Conservation (phyloP, 352 stramenopile genomes). For the Globisporangium nunn region DNA sequence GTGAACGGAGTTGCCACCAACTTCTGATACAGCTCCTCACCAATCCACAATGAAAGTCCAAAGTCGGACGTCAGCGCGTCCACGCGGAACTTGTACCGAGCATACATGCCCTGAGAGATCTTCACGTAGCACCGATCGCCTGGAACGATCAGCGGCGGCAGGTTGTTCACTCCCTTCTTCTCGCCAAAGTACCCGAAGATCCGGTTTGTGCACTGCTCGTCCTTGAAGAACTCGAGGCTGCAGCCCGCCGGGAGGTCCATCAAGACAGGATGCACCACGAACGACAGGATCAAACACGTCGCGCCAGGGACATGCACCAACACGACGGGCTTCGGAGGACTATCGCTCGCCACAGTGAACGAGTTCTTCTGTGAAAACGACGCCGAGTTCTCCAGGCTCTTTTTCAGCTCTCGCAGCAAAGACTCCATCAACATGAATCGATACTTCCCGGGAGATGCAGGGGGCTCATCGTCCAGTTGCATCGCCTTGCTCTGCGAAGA, state of each 20-base stretch:
- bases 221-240: conserved; percentile 64
- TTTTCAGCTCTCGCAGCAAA: conserved; percentile 44
- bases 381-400: conserved; percentile 38
- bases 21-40: conserved; percentile 59
- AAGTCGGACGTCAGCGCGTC: conserved; percentile 62
- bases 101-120: conserved; percentile 52
- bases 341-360: conserved; percentile 63
- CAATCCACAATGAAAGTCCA: conserved; percentile 66
- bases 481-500: conserved; percentile 23
- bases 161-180: conserved; percentile 57
- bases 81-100: conserved; percentile 77
- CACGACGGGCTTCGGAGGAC: conserved; percentile 52
- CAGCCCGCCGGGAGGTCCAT: conserved; percentile 71
- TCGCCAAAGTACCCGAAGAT: conserved; percentile 76
- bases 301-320: conserved; percentile 53
- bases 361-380: conserved; percentile 39
- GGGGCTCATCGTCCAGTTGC: conserved; percentile 23
- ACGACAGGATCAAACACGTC: conserved; percentile 71
- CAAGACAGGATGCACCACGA: conserved; percentile 65
- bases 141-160: conserved; percentile 51
- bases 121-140: conserved; percentile 62
- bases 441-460: conserved; percentile 34
- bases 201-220: conserved; percentile 49
- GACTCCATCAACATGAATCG: conserved; percentile 59
- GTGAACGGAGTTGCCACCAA: conserved; percentile 40